Base-by-base conservation (phyloP, 169 alveolate genomes). In the Condylostoma magnum region DNA sequence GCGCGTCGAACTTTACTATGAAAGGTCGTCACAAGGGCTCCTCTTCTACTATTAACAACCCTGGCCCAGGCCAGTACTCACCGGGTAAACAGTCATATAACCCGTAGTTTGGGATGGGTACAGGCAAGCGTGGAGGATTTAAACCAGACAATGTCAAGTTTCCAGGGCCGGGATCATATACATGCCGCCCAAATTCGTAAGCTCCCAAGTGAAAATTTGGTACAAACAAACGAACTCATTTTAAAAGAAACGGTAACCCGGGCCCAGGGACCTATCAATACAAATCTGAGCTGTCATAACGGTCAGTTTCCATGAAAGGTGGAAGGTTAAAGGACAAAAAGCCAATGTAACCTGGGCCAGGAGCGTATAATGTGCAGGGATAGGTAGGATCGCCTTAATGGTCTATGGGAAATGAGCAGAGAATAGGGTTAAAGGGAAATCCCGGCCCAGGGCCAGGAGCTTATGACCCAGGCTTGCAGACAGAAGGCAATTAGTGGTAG, bases 371-470 rank as follows among this genome's bases (percentile, higher is more conserved):
- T 25, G 50, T 47, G 8, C 10, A 55, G 34, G 48, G 15, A 12
- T 10, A 2, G 27, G 10, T 10, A 22, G 48, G 48, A 55, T 8
- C 43, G 18, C 51, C 51, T 2, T n/a, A 43, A n/a, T 43, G 18
- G 15, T n/a, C 25, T 43, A n/a, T 43, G 15, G 51, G 51, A n/a
- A 43, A n/a, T n/a, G 18, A 22, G 2, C 15, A 43, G 18, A 0
- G 51, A 43, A n/a, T 22, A n/a, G 25, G 18, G 51, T 43, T 22
- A 43, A 22, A n/a, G 18, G 51, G 51, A n/a, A 0, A n/a, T 43
- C 51, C 15, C 51, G 15, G 25, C 2, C 51, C 51, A 1, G 68
- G 68, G 4, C 68, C 68, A 15, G 68, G 68, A 55, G 27, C 48
- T 12, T 55, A 55, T 55, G 34, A 12, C n/a, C n/a, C n/a, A n/a